Evolutionary conservation across 805 yeast genomes (phyloP), one percentile per base, ranked within the genome.

Genomic region (Yamadazyma tumulicola): DNA sequence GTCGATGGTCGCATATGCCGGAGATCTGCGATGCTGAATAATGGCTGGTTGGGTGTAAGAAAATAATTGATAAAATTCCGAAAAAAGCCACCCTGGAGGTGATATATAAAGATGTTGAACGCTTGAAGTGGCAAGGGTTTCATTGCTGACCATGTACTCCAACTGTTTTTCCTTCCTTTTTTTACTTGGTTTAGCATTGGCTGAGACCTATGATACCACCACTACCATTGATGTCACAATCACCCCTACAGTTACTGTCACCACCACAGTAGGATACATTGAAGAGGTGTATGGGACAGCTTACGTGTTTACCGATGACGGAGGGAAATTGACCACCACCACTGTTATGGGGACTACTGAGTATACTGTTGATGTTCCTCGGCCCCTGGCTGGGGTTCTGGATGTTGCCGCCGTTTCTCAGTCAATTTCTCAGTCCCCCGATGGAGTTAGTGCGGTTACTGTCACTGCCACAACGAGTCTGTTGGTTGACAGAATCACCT

Each of bases 171-270:
- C 47, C 25, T 35, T 45, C 47, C 40, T 45, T 43, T 43, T 43
- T 27, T 23, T 45, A 13, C 22, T 27, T 28, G 43, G 38, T 21
- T 38, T 23, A 27, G 44, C 35, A 14, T 17, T 37, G 14, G 41
- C 38, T 29, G 41, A 36, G 5, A 24, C 23, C 10, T 28, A 20
- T 20, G 43, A 35, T 18, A 32, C 41, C n/a, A 42, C 43, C 19
- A 32, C 38, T 6, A 51, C 56, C n/a, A 51, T 56, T 10, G 46
- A 50, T 18, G 19, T 20, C 6, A 57, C 63, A 21, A 35, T 42
- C 12, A 57, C 64, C 15, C 55, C 57, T 15, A 48, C 55, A 8
- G 59, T 54, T 7, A 60, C 69, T 1, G 46, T 43, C 14, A 55
- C 67, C 13, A 55, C 56, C 13, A 56, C 63, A 9, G 47, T 56